These are phyloP conservation scores for Salvia splendens DNA, from an alignment of 257 asterid species.

Conservation along the genomic window DNA sequence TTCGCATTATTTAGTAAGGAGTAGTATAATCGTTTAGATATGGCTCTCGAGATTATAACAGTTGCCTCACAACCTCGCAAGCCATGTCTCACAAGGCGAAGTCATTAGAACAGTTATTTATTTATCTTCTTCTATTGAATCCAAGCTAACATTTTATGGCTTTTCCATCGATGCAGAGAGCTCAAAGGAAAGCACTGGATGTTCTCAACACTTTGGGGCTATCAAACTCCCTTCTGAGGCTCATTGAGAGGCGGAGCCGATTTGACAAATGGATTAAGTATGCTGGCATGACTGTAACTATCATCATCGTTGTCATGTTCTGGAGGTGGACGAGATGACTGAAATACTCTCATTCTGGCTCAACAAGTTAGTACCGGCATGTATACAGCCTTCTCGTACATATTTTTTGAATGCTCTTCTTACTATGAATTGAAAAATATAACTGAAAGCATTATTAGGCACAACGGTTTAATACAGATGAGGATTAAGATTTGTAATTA, in stretches of 20 bases:
- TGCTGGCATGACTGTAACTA: slow-evolving; percentile 71
- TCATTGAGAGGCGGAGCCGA: slow-evolving; percentile 89
- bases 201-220: slow-evolving; percentile 89
- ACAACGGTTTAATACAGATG: not conserved
- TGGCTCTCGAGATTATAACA: too few species aligned
- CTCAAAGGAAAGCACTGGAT: slow-evolving; percentile 93
- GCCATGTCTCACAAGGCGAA: not conserved
- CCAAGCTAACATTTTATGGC: slow-evolving; percentile 8
- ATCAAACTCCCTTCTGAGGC: slow-evolving; percentile 81
- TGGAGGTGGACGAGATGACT: slow-evolving; percentile 94
- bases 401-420: not conserved
- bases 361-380: slow-evolving; percentile 1
- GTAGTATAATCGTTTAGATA: not conserved
- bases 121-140: not conserved
- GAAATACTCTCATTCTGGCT: not conserved
- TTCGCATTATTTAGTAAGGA: too few species aligned
- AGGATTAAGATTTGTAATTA: slow-evolving; percentile 27
- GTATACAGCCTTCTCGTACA: not conserved
- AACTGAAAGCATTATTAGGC: not conserved
- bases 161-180: slow-evolving; percentile 59
- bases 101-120: not conserved
- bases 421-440: not conserved
- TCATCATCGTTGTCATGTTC: slow-evolving; percentile 54
- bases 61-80: not conserved
- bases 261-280: slow-evolving; percentile 84